phyloP scores from a whole-genome alignment of 306 rosid species.

The Cyclanthera cordifolia region DNA sequence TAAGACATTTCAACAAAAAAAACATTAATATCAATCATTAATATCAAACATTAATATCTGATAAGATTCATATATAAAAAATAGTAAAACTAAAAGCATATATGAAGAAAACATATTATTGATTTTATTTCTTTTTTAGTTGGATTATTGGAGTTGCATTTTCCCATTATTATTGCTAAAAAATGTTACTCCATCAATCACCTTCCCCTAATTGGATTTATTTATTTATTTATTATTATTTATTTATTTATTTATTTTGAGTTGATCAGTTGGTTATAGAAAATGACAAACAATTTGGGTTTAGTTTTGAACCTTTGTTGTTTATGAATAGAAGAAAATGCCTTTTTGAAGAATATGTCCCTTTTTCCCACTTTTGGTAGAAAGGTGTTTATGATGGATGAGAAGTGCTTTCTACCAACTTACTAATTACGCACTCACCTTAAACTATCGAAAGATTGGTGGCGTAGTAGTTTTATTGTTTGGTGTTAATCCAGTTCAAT shows the following conservation, averaged over 20 bases:
- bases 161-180: no score
- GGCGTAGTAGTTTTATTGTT: no score
- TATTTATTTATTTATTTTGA: neutral
- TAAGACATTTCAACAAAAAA: no score
- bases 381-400: neutral
- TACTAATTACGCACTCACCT: no score
- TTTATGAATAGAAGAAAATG: conserved; percentile 3
- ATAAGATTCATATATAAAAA: no score
- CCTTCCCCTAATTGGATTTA: neutral
- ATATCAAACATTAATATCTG: no score
- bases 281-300: neutral
- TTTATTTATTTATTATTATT: no score
- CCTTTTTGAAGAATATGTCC: neutral
- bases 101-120: neutral
- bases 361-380: conserved; percentile 1
- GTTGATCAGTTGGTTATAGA: neutral
- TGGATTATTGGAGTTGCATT: neutral
- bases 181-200: neutral
- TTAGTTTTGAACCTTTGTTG: neutral
- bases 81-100: neutral
- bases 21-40: no score
- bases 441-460: no score
- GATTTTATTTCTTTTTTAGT: neutral
- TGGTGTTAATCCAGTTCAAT: no score
- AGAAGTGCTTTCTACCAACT: neutral